phyloP scores from a whole-genome alignment of 2,329 filamentous ascomycete species.

The Sclerotinia borealis region DNA sequence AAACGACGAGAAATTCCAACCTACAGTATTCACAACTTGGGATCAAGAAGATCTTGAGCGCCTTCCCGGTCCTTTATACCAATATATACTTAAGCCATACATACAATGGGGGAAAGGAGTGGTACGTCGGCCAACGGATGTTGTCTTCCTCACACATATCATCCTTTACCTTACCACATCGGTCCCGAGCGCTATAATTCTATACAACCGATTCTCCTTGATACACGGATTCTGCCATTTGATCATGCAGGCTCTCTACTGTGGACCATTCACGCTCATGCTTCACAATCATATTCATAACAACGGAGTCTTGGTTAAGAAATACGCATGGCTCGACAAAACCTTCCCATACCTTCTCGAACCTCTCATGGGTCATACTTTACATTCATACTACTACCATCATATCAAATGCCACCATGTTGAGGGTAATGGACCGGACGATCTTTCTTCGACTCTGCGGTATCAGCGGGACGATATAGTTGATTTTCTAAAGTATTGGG shows the following conservation, averaged over 20 bases:
- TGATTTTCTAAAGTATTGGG: conserved; percentile 67
- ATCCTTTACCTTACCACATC: conserved; percentile 65
- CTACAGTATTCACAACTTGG: conserved; percentile 23
- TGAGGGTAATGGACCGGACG: conserved; percentile 71
- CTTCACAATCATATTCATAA: conserved; percentile 82
- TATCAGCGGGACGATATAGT: conserved; percentile 65
- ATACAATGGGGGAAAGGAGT: conserved; percentile 22
- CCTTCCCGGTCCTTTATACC: conserved; percentile 15
- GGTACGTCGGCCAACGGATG: conserved; percentile 45
- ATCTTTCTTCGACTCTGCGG: conserved; percentile 68
- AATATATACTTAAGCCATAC: conserved; percentile 16
- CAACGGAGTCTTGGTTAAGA: conserved; percentile 57
- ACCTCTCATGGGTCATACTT: conserved; percentile 75
- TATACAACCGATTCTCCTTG: conserved; percentile 63
- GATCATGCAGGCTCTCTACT: conserved; percentile 60
- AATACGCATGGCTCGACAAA: conserved; percentile 51
- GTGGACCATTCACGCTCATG: conserved; percentile 71
- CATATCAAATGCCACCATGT: conserved; percentile 84
- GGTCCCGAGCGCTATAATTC: conserved; percentile 59
- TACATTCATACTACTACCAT: conserved; percentile 81
- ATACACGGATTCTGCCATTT: conserved; percentile 61
- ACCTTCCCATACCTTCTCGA: conserved; percentile 69
- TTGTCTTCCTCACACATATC: conserved; percentile 73
- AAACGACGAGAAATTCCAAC: conserved; percentile 19
- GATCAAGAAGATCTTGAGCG: conserved; percentile 19